These are phyloP conservation scores for Phytophthora hibernalis DNA, from an alignment of 352 stramenopile genomes.

Conservation along the genomic window DNA sequence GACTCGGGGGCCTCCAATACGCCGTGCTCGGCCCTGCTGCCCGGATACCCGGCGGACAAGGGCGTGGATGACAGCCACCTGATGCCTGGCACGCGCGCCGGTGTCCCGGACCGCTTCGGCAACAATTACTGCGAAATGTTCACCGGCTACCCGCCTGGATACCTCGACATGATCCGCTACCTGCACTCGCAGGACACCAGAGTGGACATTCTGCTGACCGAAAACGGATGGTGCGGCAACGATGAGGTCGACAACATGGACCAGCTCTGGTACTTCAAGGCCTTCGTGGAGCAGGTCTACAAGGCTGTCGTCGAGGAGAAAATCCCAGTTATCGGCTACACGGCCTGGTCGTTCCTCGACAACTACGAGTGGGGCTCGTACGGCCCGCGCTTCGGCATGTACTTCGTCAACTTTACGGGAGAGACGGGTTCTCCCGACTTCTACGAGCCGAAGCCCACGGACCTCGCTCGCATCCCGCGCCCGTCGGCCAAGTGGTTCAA, in stretches of 20 bases:
- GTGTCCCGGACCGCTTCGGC: constrained; percentile 36
- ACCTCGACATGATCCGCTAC: constrained; percentile 47
- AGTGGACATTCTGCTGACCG: constrained; percentile 36
- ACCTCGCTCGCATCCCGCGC: constrained; percentile 48
- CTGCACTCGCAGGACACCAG: constrained; percentile 46
- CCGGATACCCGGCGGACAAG: constrained; percentile 48
- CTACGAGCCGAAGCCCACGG: constrained; percentile 37
- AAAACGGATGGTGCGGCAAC: constrained; percentile 44
- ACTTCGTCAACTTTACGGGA: constrained; percentile 65
- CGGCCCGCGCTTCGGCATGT: constrained; percentile 61
- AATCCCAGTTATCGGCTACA: constrained; percentile 90
- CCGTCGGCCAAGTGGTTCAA: constrained; percentile 51
- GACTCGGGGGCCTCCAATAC: constrained; percentile 38
- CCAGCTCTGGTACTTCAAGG: constrained; percentile 56
- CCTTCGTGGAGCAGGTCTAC: constrained; percentile 55
- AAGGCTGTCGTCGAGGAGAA: constrained; percentile 50
- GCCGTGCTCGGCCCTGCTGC: constrained; percentile 37
- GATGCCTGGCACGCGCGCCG: constrained; percentile 64
- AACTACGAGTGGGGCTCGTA: constrained; percentile 96
- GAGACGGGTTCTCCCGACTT: constrained; percentile 35
- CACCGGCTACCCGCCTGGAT: constrained; percentile 52
- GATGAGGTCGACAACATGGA: constrained; percentile 50
- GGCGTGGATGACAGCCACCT: constrained; percentile 56
- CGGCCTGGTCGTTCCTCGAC: constrained; percentile 94
- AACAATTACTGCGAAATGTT: constrained; percentile 52